phyloP scores from a whole-genome alignment of 306 rosid species.

The Quercus dentata region DNA sequence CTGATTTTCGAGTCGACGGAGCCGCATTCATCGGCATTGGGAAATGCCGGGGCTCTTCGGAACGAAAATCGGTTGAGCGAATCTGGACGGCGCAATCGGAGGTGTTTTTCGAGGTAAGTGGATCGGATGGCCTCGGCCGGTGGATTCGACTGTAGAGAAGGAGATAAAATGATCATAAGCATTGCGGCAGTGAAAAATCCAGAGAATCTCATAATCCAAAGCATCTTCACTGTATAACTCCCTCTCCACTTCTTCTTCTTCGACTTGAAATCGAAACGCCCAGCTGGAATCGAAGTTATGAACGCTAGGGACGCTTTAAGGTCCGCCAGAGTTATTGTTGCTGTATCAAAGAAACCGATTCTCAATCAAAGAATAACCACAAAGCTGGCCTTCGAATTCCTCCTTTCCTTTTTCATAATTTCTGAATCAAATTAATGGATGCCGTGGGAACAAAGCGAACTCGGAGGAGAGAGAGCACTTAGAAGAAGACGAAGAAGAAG shows the following conservation, averaged over 20 bases:
- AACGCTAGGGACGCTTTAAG: conserved; percentile 40
- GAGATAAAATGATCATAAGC: conserved; percentile 55
- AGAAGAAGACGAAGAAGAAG: not conserved
- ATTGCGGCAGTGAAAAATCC: conserved; percentile 63
- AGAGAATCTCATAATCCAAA: conserved; percentile 53
- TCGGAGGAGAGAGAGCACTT: conserved; percentile 4
- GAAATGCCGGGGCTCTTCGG: conserved; percentile 45
- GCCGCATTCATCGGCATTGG: conserved; percentile 57
- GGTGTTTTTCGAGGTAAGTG: conserved; percentile 31
- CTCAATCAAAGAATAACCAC: not conserved
- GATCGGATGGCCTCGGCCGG: conserved; percentile 82
- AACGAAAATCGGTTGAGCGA: conserved; percentile 33
- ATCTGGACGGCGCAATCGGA: conserved; percentile 15
- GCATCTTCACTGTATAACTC: conserved; percentile 31
- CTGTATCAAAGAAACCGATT: too few relatives aligned
- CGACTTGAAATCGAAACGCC: conserved; percentile 29
- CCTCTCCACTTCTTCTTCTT: conserved; percentile 28
- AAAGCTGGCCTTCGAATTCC: conserved; percentile 11
- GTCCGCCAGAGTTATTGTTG: conserved; percentile 31
- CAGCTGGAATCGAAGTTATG: conserved; percentile 17
- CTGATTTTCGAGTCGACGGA: not conserved
- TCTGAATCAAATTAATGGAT: conserved; percentile 24
- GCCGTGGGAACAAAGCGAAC: conserved; percentile 47
- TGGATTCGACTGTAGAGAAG: conserved; percentile 66
- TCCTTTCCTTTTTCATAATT: not conserved